These are phyloP conservation scores for Fraxinus greggii DNA, from an alignment of 305 asterid genomes.

Conservation along the genomic window DNA sequence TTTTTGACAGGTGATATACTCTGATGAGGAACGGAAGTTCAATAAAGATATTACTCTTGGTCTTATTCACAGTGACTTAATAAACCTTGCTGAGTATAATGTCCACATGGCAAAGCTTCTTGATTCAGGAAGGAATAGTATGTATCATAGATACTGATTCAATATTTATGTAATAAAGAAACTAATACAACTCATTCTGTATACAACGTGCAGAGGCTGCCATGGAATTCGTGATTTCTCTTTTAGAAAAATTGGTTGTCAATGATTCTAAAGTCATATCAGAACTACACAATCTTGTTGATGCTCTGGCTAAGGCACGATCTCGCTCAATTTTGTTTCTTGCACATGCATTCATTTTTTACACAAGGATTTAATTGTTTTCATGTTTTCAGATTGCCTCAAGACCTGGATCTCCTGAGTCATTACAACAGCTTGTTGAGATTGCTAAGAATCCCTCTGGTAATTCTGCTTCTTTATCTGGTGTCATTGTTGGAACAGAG, in stretches of 20 bases:
- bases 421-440: conserved; percentile 89
- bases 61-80: conserved; percentile 74
- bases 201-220: conserved; percentile 73
- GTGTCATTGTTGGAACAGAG: conserved; percentile 60
- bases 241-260: conserved; percentile 62
- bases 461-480: conserved; percentile 48
- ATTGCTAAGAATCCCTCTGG: conserved; percentile 81
- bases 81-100: conserved; percentile 92
- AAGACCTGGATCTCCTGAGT: conserved; percentile 97
- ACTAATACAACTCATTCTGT: conserved; percentile 21
- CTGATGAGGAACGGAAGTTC: conserved; percentile 90
- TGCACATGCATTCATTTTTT: conserved; percentile 1
- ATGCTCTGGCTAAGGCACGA: conserved; percentile 83
- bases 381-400: conserved; percentile 70
- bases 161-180: conserved; percentile 12
- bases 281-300: conserved; percentile 90
- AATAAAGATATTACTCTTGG: conserved; percentile 84
- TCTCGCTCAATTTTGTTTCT: conserved; percentile 16
- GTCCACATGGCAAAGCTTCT: conserved; percentile 97
- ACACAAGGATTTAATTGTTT: conserved; percentile 25
- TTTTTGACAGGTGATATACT: conserved; percentile 73
- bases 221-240: conserved; percentile 82
- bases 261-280: conserved; percentile 77
- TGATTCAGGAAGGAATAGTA: conserved; percentile 96
- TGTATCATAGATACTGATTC: conserved; percentile 32